A percentile compares a stretch with the other conserved stretches of the same genome.
These are phyloP conservation scores for Arabis alpina DNA, from an alignment of 345 rosid genomes.

Conservation along the genomic window DNA sequence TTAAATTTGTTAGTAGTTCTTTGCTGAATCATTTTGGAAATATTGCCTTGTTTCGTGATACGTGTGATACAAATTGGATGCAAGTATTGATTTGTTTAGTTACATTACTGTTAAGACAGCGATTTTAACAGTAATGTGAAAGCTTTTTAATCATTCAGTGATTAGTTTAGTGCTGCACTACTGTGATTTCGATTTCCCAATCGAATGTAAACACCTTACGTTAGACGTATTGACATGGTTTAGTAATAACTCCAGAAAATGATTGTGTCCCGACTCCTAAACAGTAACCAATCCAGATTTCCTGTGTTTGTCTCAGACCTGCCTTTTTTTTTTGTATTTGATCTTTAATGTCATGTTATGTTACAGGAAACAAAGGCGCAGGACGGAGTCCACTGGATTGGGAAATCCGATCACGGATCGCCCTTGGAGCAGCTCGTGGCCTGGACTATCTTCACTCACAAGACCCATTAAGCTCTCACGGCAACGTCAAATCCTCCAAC, in stretches of 20 bases:
- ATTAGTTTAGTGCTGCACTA: background rate
- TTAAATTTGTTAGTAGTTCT: background rate
- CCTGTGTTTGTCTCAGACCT: background rate
- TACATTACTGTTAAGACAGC: conserved; percentile 1
- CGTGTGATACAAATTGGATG: background rate
- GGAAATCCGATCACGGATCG: conserved; percentile 76
- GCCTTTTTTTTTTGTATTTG: background rate
- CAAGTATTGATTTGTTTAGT: background rate
- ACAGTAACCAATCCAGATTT: too few species aligned
- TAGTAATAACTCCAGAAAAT: background rate
- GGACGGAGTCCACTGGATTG: conserved; percentile 88
- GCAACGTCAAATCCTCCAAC: conserved; percentile 92
- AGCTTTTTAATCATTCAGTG: background rate
- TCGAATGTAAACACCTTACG: background rate
- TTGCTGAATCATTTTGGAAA: background rate
- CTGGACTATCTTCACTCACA: conserved; percentile 85
- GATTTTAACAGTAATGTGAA: background rate
- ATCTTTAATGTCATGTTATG: conserved; percentile 4
- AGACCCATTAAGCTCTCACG: conserved; percentile 81
- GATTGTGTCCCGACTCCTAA: too few species aligned
- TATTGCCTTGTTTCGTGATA: background rate
- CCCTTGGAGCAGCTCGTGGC: conserved; percentile 88
- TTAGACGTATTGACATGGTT: conserved; percentile 6
- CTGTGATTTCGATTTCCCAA: background rate
- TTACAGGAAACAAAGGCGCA: conserved; percentile 87